Evolutionary conservation across 1,284 basidiomycete genomes (phyloP).

Genomic region (Papiliotrema fonsecae): DNA sequence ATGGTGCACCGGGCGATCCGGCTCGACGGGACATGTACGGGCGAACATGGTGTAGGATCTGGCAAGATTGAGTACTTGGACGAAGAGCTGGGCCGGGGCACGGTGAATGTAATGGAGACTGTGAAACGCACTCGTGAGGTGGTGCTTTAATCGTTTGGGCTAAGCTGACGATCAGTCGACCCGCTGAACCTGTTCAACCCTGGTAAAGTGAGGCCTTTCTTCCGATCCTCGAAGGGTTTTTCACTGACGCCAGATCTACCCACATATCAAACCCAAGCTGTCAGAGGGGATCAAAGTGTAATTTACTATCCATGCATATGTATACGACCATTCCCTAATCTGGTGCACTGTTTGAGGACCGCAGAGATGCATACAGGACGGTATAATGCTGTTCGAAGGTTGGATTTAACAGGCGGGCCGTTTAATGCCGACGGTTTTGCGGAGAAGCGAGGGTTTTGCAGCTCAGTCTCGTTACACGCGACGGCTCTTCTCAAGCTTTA

Average conservation of each 20-base stretch:
- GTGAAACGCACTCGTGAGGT: slow-evolving; percentile 58
- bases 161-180: slow-evolving; percentile 53
- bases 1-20: slow-evolving; percentile 51
- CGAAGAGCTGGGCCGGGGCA: slow-evolving; percentile 69
- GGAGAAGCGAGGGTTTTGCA: not conserved
- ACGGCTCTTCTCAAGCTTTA: no score
- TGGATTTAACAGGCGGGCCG: not conserved
- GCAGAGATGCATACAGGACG: not conserved
- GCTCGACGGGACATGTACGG: slow-evolving; percentile 54
- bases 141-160: not conserved
- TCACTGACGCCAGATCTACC: slow-evolving; percentile 26
- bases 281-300: not conserved
- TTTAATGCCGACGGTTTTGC: not conserved
- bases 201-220: slow-evolving; percentile 62
- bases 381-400: not conserved
- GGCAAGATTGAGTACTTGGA: slow-evolving; percentile 65
- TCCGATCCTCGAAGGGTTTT: no score
- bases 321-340: no score
- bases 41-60: slow-evolving; percentile 79
- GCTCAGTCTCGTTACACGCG: no score
- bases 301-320: not conserved
- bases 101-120: slow-evolving; percentile 71
- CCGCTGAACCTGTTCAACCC: slow-evolving; percentile 75
- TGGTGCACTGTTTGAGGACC: no score
- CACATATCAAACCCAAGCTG: slow-evolving; percentile 32